These are phyloP conservation scores for Leucocoprinus sp. DNA, from an alignment of 768 basidiomycete genomes.

Conservation along the genomic window DNA sequence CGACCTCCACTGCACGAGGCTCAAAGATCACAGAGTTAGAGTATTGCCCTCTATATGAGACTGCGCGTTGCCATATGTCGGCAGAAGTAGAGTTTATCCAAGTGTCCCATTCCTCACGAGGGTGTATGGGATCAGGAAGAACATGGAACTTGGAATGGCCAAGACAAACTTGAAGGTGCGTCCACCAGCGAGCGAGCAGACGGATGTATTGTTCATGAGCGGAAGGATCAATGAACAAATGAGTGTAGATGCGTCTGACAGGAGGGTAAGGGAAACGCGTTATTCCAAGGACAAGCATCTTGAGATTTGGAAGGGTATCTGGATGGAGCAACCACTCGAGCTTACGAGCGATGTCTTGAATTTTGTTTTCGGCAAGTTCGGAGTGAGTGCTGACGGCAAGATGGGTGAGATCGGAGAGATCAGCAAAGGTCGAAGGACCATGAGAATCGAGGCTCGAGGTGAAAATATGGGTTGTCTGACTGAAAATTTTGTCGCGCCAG, in stretches of 20 bases:
- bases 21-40: constrained; percentile 7
- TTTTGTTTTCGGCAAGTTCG: constrained; percentile 14
- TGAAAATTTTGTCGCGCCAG: constrained; percentile 26
- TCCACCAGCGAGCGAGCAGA: constrained; percentile 6
- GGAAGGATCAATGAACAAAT: background rate
- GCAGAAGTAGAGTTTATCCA: background rate
- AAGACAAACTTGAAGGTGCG: constrained; percentile 2
- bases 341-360: constrained; percentile 2
- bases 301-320: background rate
- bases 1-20: background rate
- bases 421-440: constrained; percentile 22
- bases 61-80: constrained; percentile 3
- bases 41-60: background rate
- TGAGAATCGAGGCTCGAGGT: constrained; percentile 25
- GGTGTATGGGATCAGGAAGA: constrained; percentile 4
- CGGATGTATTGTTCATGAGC: background rate
- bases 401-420: constrained; percentile 26
- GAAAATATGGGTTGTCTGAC: constrained; percentile 26
- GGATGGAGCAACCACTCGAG: constrained; percentile 6
- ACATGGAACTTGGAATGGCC: constrained; percentile 3
- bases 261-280: constrained; percentile 6
- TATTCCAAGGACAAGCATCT: constrained; percentile 4
- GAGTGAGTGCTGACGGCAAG: constrained; percentile 25
- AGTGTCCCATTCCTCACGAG: constrained; percentile 4
- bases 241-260: background rate